Evolutionary conservation across 495 filamentous ascomycete species (phyloP).

Genomic region (Pyronema domesticum): DNA sequence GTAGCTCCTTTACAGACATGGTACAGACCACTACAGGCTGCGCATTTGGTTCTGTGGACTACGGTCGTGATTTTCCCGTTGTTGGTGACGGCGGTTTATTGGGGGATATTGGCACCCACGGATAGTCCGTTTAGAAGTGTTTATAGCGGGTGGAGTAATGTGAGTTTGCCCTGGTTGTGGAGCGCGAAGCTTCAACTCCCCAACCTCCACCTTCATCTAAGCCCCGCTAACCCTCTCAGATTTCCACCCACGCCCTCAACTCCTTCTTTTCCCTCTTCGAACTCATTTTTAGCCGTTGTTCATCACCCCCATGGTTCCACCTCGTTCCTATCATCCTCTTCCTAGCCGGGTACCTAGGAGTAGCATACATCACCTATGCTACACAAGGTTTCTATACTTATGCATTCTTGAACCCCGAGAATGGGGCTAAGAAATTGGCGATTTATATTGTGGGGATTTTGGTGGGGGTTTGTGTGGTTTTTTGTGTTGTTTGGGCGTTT

Average conservation of each 20-base stretch:
- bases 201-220: conserved; percentile 1
- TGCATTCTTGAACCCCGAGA: conserved; percentile 44
- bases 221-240: conserved; percentile 24
- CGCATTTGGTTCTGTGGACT: conserved; percentile 49
- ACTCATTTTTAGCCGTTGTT: conserved; percentile 44
- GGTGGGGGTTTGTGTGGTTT: conserved; percentile 44
- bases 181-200: no score
- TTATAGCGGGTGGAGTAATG: conserved; percentile 49
- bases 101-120: conserved; percentile 37
- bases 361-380: conserved; percentile 56
- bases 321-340: conserved; percentile 40
- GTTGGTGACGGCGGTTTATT: conserved; percentile 48
- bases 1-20: conserved; percentile 39
- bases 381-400: conserved; percentile 61
- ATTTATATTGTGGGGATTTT: conserved; percentile 48
- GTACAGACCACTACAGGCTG: conserved; percentile 42
- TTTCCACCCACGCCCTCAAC: conserved; percentile 61
- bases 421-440: conserved; percentile 30
- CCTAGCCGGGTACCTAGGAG: conserved; percentile 48
- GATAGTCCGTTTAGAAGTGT: conserved; percentile 32
- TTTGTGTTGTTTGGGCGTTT: conserved; percentile 36
- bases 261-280: conserved; percentile 53
- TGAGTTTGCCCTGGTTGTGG: conserved; percentile 18
- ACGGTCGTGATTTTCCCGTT: conserved; percentile 53
- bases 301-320: conserved; percentile 40